Evolutionary conservation across 352 stramenopile species (phyloP).

Genomic region (Plasmopara halstedii): DNA sequence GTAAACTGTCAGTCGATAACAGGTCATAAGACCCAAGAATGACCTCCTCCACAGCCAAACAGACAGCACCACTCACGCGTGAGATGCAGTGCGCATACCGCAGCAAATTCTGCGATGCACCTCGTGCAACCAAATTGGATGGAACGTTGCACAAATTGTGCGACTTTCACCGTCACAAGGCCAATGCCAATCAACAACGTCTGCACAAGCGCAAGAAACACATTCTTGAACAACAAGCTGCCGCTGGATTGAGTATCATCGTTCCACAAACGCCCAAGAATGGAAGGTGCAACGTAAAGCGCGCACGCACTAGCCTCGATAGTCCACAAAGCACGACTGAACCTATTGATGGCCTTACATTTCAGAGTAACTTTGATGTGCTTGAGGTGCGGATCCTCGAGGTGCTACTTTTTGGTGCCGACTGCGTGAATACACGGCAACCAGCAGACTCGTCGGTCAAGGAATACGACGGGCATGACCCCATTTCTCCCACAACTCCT

Average conservation of each 20-base stretch:
- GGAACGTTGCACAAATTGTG: conserved; percentile 42
- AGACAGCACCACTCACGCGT: conserved; percentile 5
- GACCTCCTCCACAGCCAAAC: background rate
- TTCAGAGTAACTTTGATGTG: conserved; percentile 22
- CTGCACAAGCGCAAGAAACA: conserved; percentile 33
- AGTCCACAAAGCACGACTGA: conserved; percentile 16
- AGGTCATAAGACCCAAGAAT: background rate
- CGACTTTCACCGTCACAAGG: conserved; percentile 42
- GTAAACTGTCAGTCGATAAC: conserved; percentile 3
- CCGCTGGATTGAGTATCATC: background rate
- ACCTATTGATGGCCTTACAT: conserved; percentile 11
- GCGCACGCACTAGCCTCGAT: conserved; percentile 3
- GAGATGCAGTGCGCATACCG: conserved; percentile 39
- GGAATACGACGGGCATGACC: background rate
- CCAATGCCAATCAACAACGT: conserved; percentile 44
- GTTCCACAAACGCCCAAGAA: conserved; percentile 6
- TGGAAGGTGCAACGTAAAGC: conserved; percentile 5
- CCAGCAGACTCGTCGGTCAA: conserved; percentile 2
- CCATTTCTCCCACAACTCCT: conserved; percentile 8
- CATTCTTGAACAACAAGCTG: conserved; percentile 18
- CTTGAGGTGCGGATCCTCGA: conserved; percentile 32
- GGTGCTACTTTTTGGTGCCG: conserved; percentile 27
- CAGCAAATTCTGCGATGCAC: conserved; percentile 38
- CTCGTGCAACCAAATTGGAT: conserved; percentile 36
- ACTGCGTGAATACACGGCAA: conserved; percentile 2